Base-by-base conservation (phyloP, 352 stramenopile genomes). In the Globisporangium heterothallicum region DNA sequence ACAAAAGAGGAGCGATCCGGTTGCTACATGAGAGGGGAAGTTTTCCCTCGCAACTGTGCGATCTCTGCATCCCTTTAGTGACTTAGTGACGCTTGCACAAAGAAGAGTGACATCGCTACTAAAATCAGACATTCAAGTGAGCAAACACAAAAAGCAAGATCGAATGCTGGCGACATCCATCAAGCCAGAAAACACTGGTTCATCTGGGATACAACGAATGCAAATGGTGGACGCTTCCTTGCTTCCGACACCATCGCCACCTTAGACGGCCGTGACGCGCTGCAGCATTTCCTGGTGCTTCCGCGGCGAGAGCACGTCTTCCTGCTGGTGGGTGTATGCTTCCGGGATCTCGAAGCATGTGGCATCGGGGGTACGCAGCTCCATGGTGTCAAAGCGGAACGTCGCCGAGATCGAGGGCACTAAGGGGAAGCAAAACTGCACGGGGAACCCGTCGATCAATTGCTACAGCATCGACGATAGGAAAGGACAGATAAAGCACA, bases 351-450 rank as follows among this genome's bases (percentile, higher is more conserved):
- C 40, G 16, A 85, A 87, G 4, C 63, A 49, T 16, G 32, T n/a
- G 0, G 34, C 32, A 0, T 66, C 58, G 9, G 70, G 72, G n/a
- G 55, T 68, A 57, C 56, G 40, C 2, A 86, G 61, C 51, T 72
- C 56, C 64, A 85, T 74, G 18, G 53, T 32, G 38, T 76, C 55
- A 44, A 85, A 88, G 13, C 71, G 72, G 27, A 88, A 83, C 0
- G 70, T 84, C 10, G 77, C 77, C 2, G 72, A 78, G 32, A 86
- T 58, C 4, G 77, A 86, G 2, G 74, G 74, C 36, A 86, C 53
- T n/a, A 88, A 41, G 4, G 77, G 77, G 29, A 88, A 81, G 61
- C 70, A 77, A 58, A 86, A 88, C 53, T 88, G 72, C 14, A 88
- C 74, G 9, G 77, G 77, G 36, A 86, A 88, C n/a, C 72, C 77